Evolutionary conservation across 495 filamentous ascomycete species (phyloP), one percentile per base, ranked within the genome.

Genomic region (Trichodelitschia bisporula): DNA sequence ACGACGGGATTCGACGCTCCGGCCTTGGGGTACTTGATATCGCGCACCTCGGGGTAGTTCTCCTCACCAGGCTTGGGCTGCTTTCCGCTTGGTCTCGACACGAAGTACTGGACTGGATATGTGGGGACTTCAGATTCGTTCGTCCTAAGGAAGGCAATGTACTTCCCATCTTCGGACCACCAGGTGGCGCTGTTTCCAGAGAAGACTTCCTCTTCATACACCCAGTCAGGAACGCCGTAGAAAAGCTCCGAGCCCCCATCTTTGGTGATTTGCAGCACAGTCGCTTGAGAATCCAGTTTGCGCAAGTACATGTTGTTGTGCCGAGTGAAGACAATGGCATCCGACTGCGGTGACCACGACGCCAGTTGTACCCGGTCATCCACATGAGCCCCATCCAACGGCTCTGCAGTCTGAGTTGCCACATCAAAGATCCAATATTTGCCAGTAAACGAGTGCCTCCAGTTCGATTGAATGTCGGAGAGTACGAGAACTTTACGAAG

Each of bases 161-260:
- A 86, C 30, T 75, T 71, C 13, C 80, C 86, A 45, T 83, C 80
- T 15, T 69, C 61, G 13, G 78, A 80, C 79, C 78, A 95, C 86
- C 86, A 95, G 0, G 83, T 83, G 4, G 72, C 89, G 29, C 62
- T 80, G 40, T 77, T 75, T 2, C 66, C 69, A 1, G 54, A 38
- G 39, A 95, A 75, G 4, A 97, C 83, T 50, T 97, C 86, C 45
- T 97, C 86, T 45, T 97, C 86, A 40, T 93, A 97, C 0, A 97
- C 86, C 86, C 86, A 97, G 49, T 97, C 86, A 0, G 86, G 86
- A n/a, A 92, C 68, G 14, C 86, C 86, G 41, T 95, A 89, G 57
- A 97, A 95, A 11, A 86, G 62, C 35, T 95, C 65, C 2, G 59
- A 49, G 0, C 83, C 75, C 23, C 86, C 86, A 47, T 95, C 82